phyloP scores from a whole-genome alignment of 352 stramenopile genomes.

The Lagenidium sp. region DNA sequence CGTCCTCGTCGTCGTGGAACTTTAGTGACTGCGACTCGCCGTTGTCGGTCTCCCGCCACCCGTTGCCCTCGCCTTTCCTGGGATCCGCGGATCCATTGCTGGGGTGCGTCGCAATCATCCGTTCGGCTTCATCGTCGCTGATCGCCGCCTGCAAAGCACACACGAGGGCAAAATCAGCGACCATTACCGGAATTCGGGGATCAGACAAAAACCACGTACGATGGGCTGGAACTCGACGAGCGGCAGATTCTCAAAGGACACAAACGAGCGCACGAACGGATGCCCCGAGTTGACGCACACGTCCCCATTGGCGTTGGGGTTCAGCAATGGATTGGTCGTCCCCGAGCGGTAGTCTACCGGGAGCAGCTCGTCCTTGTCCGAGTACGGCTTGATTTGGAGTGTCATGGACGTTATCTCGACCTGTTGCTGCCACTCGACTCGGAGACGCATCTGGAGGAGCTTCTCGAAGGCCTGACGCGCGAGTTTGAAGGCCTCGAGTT shows the following conservation, averaged over 20 bases:
- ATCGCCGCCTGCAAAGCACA: slow-evolving; percentile 34
- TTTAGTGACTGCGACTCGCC: slow-evolving; percentile 76
- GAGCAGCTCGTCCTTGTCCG: slow-evolving; percentile 90
- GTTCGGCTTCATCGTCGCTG: slow-evolving; percentile 78
- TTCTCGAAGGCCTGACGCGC: slow-evolving; percentile 91
- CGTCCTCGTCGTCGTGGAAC: slow-evolving; percentile 51
- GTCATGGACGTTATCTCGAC: slow-evolving; percentile 91
- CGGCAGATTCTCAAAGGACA: slow-evolving; percentile 94
- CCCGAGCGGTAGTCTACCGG: slow-evolving; percentile 94
- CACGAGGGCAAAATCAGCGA: neutral
- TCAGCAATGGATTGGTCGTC: slow-evolving; percentile 90
- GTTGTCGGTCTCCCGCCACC: slow-evolving; percentile 54
- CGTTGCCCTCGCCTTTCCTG: slow-evolving; percentile 16
- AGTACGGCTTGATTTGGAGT: slow-evolving; percentile 89
- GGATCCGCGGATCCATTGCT: slow-evolving; percentile 15
- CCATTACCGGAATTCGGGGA: neutral
- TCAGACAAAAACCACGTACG: slow-evolving; percentile 25
- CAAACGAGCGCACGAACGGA: slow-evolving; percentile 91
- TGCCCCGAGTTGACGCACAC: slow-evolving; percentile 91
- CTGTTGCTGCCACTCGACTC: slow-evolving; percentile 70
- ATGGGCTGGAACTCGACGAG: slow-evolving; percentile 91
- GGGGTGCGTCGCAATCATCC: slow-evolving; percentile 66
- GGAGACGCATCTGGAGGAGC: slow-evolving; percentile 86
- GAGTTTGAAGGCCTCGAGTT: slow-evolving; percentile 90
- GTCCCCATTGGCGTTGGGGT: slow-evolving; percentile 80